Conservation (phyloP, 2,329 filamentous ascomycete genomes). For the Xylaria sp. region DNA sequence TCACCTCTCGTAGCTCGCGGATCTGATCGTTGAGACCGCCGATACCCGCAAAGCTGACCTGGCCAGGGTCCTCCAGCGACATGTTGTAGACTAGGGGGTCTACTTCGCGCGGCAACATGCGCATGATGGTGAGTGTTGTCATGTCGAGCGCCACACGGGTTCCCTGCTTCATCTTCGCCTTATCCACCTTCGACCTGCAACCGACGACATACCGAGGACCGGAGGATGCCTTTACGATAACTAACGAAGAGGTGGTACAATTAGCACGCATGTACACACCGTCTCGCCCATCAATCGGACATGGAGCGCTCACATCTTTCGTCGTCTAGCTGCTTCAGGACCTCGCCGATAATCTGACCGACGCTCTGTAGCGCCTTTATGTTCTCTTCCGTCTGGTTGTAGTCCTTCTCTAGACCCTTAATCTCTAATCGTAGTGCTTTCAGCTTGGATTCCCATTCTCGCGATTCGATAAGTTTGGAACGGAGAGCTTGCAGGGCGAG, state of each 20-base stretch:
- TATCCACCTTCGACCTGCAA: slow-evolving; percentile 98
- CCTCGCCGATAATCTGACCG: slow-evolving; percentile 98
- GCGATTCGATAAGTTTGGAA: slow-evolving; percentile 86
- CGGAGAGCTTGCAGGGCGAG: slow-evolving; percentile 82
- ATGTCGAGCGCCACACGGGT: slow-evolving; percentile 97
- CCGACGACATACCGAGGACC: slow-evolving; percentile 98
- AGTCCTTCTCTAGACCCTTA: slow-evolving; percentile 93
- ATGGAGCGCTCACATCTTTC: slow-evolving; percentile 82
- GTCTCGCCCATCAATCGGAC: not conserved
- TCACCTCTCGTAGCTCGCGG: slow-evolving; percentile 94
- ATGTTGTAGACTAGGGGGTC: slow-evolving; percentile 99
- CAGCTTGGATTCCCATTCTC: slow-evolving; percentile 98
- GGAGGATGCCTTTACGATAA: slow-evolving; percentile 98
- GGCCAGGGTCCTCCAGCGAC: slow-evolving; percentile 97
- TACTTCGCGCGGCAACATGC: slow-evolving; percentile 98
- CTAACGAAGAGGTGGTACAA: slow-evolving; percentile 55
- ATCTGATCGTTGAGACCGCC: slow-evolving; percentile 99
- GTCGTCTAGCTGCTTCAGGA: slow-evolving; percentile 97
- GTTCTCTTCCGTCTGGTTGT: slow-evolving; percentile 97
- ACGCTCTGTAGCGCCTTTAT: slow-evolving; percentile 99
- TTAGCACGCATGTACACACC: slow-evolving; percentile 27
- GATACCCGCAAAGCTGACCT: slow-evolving; percentile 97
- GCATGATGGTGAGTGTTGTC: slow-evolving; percentile 99
- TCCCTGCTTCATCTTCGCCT: slow-evolving; percentile 95
- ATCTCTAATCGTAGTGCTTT: slow-evolving; percentile 95